These are phyloP conservation scores for Exophiala dermatitidis DNA, from an alignment of 2,329 filamentous ascomycete genomes.

Conservation along the genomic window DNA sequence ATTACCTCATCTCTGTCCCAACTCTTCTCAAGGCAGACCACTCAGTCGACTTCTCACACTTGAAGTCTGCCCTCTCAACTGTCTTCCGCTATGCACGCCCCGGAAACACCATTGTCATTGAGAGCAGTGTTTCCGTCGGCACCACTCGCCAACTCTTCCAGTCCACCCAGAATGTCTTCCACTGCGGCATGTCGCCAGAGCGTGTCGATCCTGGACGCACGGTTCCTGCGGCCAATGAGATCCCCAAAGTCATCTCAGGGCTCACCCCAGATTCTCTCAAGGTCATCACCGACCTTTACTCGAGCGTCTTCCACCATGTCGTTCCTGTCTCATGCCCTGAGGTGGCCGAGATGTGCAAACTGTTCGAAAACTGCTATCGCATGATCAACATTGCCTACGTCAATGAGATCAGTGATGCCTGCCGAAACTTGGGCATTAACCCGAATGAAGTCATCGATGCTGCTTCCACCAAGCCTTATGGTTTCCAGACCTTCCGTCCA, in stretches of 20 bases:
- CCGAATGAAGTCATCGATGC: conserved; percentile 20
- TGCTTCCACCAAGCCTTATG: conserved; percentile 21
- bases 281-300: conserved; percentile 13
- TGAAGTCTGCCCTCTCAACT: conserved; percentile 13
- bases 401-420: conserved; percentile 21
- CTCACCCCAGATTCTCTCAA: conserved; percentile 12
- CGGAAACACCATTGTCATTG: conserved; percentile 20
- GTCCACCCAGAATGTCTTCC: conserved; percentile 6
- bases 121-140: conserved; percentile 20
- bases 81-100: conserved; percentile 14
- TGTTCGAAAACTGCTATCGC: conserved; percentile 23
- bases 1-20: conserved; percentile 22
- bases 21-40: conserved; percentile 15
- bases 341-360: conserved; percentile 22
- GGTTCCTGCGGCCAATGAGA: conserved; percentile 10
- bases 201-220: conserved; percentile 20
- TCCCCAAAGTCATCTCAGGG: conserved; percentile 21
- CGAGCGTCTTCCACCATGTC: conserved; percentile 12
- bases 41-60: conserved; percentile 11
- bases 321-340: conserved; percentile 18
- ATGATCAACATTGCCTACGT: conserved; percentile 23
- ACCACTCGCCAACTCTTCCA: conserved; percentile 17
- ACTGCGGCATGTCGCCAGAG: conserved; percentile 23
- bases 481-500: conserved; percentile 18
- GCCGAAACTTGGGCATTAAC: conserved; percentile 14